These are phyloP conservation scores for Uronychia setigera DNA, from an alignment of 73 alveolate species.

Conservation along the genomic window DNA sequence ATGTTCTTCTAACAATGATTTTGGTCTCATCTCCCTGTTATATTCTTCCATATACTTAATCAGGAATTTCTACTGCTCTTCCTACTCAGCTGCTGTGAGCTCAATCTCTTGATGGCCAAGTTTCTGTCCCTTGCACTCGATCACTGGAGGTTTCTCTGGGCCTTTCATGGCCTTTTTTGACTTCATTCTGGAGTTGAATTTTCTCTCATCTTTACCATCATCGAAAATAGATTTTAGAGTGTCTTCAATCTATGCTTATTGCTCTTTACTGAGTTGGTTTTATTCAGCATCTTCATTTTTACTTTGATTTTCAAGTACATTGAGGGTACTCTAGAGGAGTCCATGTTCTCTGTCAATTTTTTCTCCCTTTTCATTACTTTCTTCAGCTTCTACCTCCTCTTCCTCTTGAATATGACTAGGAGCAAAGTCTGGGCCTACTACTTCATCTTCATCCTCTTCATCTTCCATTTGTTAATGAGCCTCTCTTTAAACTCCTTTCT, in stretches of 20 bases:
- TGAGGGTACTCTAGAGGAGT: conserved; percentile 20
- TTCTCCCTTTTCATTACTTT: too few species aligned
- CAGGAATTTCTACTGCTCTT: conserved; percentile 20
- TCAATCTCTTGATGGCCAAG: conserved; percentile 45
- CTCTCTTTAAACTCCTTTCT: neutral
- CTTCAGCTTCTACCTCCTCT: neutral
- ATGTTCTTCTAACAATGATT: conserved; percentile 38
- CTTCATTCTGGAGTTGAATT: neutral
- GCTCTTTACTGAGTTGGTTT: neutral
- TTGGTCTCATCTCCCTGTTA: conserved; percentile 30
- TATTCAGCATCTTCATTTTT: conserved; percentile 15
- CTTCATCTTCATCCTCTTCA: neutral
- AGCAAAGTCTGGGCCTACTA: neutral
- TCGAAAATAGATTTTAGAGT: conserved; percentile 7
- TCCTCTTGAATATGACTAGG: neutral
- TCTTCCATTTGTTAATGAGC: neutral
- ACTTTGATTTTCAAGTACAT: conserved; percentile 4
- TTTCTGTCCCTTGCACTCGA: conserved; percentile 18
- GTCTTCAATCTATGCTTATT: conserved; percentile 32
- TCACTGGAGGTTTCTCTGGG: neutral
- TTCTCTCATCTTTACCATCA: neutral
- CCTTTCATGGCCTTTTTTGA: conserved; percentile 4
- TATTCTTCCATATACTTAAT: conserved; percentile 51
- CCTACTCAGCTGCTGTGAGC: conserved; percentile 42
- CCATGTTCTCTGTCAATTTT: conserved; percentile 13